These are phyloP conservation scores for Sarcomyxa edulis DNA, from an alignment of 768 basidiomycete genomes.

Conservation along the genomic window DNA sequence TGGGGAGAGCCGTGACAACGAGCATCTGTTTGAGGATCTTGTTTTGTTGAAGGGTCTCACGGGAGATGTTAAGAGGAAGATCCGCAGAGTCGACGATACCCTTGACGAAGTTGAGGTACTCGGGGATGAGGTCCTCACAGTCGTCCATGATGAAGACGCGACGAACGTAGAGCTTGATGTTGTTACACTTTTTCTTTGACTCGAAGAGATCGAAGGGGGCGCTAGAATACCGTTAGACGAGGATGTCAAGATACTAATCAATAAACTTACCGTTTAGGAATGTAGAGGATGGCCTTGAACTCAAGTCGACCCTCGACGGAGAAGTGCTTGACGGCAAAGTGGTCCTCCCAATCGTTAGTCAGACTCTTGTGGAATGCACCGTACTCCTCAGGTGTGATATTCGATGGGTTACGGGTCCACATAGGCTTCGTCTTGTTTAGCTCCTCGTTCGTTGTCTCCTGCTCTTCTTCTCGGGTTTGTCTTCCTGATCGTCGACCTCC, in stretches of 20 bases:
- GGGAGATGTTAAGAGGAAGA: slow-evolving; percentile 98
- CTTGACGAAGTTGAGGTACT: slow-evolving; percentile 99
- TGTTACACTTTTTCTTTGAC: slow-evolving; percentile 99
- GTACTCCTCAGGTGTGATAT: slow-evolving; percentile 93
- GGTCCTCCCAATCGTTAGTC: slow-evolving; percentile 99
- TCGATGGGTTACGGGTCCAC: slow-evolving; percentile 97
- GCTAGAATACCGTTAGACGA: slow-evolving; percentile 31
- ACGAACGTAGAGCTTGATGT: slow-evolving; percentile 99
- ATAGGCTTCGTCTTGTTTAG: slow-evolving; percentile 99
- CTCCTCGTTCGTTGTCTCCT: slow-evolving; percentile 86
- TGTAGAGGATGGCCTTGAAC: slow-evolving; percentile 98
- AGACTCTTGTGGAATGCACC: slow-evolving; percentile 98
- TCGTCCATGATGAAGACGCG: slow-evolving; percentile 99
- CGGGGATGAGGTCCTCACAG: slow-evolving; percentile 98
- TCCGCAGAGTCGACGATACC: slow-evolving; percentile 99
- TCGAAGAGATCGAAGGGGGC: slow-evolving; percentile 99
- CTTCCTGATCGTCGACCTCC: slow-evolving; percentile 79
- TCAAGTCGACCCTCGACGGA: slow-evolving; percentile 99
- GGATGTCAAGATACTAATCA: background rate
- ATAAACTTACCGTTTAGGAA: slow-evolving; percentile 89
- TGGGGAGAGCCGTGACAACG: no score
- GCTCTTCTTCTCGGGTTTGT: slow-evolving; percentile 84
- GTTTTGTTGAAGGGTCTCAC: slow-evolving; percentile 99
- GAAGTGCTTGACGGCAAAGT: slow-evolving; percentile 99
- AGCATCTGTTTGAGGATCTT: slow-evolving; percentile 99